Evolutionary conservation across 2,329 filamentous ascomycete genomes (phyloP).

Genomic region (Immersiporthe knoxdaviesiana): DNA sequence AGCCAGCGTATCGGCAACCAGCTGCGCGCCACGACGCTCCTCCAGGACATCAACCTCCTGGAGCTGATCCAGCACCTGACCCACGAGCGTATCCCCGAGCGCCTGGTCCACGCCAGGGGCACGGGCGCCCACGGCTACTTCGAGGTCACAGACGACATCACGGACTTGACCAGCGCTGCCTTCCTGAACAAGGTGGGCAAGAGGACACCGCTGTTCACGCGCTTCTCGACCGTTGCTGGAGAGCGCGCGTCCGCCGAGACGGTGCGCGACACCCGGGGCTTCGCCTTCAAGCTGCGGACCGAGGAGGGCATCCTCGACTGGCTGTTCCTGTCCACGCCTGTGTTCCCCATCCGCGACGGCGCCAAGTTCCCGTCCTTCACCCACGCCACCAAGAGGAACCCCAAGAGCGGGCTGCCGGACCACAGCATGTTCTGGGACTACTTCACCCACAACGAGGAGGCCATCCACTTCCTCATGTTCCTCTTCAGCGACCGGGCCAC

Average conservation of each 20-base stretch:
- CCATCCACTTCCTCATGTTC: conserved; percentile 55
- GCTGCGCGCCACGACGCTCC: conserved; percentile 9
- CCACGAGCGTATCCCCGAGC: conserved; percentile 18
- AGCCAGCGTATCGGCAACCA: conserved; percentile 20
- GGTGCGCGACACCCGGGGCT: conserved; percentile 66
- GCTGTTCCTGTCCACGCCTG: conserved; percentile 38
- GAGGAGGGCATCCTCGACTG: conserved; percentile 68
- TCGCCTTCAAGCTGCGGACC: conserved; percentile 65
- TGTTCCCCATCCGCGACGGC: conserved; percentile 52
- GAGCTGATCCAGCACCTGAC: conserved; percentile 20
- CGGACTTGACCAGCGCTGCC: conserved; percentile 57
- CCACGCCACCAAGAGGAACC: conserved; percentile 18
- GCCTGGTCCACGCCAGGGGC: conserved; percentile 54
- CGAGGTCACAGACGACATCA: conserved; percentile 62
- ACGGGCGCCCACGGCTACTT: conserved; percentile 59
- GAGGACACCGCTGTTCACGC: conserved; percentile 50
- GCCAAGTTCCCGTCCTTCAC: conserved; percentile 50
- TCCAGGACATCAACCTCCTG: conserved; percentile 20
- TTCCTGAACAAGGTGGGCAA: conserved; percentile 58
- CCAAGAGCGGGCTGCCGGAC: conserved; percentile 14
- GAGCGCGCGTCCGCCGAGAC: conserved; percentile 50
- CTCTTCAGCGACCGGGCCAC: conserved; percentile 55
- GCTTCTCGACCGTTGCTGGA: conserved; percentile 24
- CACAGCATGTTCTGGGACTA: conserved; percentile 38
- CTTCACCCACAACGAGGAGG: conserved; percentile 46